Percentiles rank a stretch among this genome's conserved stretches.
Conservation (phyloP, 2,329 filamentous ascomycete species). For the Ceratocystis variospora region DNA sequence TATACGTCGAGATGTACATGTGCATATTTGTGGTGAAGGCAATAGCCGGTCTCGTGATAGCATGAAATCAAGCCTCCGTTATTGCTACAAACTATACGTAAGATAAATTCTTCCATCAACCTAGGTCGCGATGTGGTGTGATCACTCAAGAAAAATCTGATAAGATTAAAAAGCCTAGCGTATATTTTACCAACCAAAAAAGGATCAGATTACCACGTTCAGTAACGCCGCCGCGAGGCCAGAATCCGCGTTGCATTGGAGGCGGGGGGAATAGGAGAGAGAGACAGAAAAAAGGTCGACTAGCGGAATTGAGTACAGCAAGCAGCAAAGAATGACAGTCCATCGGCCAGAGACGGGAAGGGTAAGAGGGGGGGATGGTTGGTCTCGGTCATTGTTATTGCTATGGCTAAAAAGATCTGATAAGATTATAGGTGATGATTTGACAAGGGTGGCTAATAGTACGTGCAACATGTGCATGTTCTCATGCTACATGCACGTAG, state of each 20-base stretch:
- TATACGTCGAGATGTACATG: not conserved
- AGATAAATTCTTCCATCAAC: not conserved
- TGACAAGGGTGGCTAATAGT: not conserved
- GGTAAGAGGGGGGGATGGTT: not conserved
- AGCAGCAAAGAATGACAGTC: not conserved
- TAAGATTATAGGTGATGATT: not conserved
- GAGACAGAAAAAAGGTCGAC: not conserved
- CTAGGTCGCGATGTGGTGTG: slow-evolving; percentile 1
- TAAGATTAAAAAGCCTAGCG: slow-evolving; percentile 7
- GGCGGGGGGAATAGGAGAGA: not conserved
- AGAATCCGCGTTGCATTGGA: not conserved
- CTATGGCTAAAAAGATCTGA: not conserved
- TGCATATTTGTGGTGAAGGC: not conserved
- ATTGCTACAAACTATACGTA: not conserved
- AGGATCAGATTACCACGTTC: slow-evolving; percentile 3
- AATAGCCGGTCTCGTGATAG: not conserved
- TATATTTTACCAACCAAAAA: not conserved
- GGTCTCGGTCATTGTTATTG: not conserved
- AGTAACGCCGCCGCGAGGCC: slow-evolving; percentile 3
- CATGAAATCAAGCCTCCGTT: not conserved
- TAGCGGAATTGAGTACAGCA: not conserved
- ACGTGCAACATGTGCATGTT: no score
- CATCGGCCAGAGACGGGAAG: not conserved
- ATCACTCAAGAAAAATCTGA: not conserved
- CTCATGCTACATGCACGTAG: no score